Evolutionary conservation across 345 rosid species (phyloP).

Genomic region (Angophora floribunda): DNA sequence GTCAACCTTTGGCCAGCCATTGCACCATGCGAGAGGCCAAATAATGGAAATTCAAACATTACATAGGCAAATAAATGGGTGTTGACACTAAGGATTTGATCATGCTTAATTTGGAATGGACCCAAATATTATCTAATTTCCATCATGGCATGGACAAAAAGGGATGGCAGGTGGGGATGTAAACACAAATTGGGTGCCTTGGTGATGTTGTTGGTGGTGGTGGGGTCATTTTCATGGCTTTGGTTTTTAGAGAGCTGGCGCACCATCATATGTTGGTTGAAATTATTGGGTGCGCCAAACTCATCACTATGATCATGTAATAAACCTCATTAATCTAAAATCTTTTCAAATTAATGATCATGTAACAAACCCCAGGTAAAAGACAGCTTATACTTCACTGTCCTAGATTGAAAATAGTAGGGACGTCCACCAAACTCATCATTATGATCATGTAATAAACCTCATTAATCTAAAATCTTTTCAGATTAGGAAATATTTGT

Average conservation of each 20-base stretch:
- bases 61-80: background rate
- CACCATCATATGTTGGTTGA: background rate
- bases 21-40: background rate
- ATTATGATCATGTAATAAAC: background rate
- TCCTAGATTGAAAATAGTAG: background rate
- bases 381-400: background rate
- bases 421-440: background rate
- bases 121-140: background rate
- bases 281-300: background rate
- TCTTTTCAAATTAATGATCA: background rate
- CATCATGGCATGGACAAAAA: background rate
- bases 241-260: background rate
- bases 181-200: background rate
- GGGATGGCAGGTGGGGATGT: background rate
- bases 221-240: background rate
- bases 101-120: background rate
- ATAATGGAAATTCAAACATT: background rate
- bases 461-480: background rate
- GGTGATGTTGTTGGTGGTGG: background rate
- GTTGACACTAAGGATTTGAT: background rate
- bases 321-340: background rate
- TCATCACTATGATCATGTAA: background rate
- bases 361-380: too few species aligned
- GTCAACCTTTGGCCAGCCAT: background rate
- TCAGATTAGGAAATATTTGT: background rate